Evolutionary conservation across 2,329 filamentous ascomycete species (phyloP), one percentile per base, ranked within the genome.

Genomic region (Moelleriella libera): DNA sequence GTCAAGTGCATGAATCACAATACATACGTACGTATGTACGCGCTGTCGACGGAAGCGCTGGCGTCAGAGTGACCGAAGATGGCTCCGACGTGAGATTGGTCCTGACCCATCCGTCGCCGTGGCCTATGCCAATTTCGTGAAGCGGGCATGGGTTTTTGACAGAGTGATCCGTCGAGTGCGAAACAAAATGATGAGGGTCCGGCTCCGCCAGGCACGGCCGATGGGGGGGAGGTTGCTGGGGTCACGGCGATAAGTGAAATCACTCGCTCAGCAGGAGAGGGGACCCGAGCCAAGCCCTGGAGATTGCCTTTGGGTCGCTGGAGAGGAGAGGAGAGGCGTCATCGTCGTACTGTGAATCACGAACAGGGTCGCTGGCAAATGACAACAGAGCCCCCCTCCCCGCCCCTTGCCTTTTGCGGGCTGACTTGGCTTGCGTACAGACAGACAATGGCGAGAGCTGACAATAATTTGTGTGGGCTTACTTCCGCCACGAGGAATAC

Each of bases 161-260:
- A 39, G 29, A 14, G 32, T 21, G 21, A 21, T 21, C 21, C 21
- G 21, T 40, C 14, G 14, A 9, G 4, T 47, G 41, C 37, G 43
- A 43, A 48, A 45, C 47, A 45, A 45, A 32, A 34, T 48, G 30
- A 14, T 30, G 37, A 32, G 29, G 42, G 39, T 44, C 29, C 11
- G 34, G 32, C 43, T 47, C 46, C 43, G 47, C 47, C 47, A 48
- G 44, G 47, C 32, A 45, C 30, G 45, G n/a, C 45, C 45, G 39
- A 46, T 46, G 39, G 45, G 41, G 41, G 32, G 32, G 2, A 12
- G 32, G 32, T 37, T 14, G 39, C 45, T 14, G 29, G 45, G 34
- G 37, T 46, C 34, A 41, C 11, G 28, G 14, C 40, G 28, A 37
- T 30, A n/a, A 37, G 32, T 12, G 12, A 37, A 37, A 37, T 8